A percentile compares a stretch with the other conserved stretches of the same genome.
These are phyloP conservation scores for Phytopythium sindhum DNA, from an alignment of 352 stramenopile genomes.

Conservation along the genomic window DNA sequence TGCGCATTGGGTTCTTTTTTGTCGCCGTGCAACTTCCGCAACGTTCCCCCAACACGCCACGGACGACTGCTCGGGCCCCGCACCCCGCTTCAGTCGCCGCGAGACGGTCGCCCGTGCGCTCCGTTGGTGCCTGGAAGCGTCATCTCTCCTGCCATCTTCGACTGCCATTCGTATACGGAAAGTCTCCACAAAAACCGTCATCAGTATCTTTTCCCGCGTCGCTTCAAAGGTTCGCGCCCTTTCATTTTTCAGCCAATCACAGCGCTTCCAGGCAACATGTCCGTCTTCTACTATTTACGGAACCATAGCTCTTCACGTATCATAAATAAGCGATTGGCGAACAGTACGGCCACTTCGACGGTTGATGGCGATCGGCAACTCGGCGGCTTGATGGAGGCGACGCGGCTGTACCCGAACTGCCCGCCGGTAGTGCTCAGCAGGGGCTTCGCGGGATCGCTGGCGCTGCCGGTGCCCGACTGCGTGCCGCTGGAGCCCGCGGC, in stretches of 20 bases:
- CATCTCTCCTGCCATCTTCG: not conserved
- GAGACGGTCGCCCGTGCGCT: not conserved
- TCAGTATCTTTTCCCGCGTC: not conserved
- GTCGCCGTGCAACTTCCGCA: not conserved
- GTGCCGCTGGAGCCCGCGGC: slow-evolving; percentile 44
- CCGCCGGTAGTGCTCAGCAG: slow-evolving; percentile 41
- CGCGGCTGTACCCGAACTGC: slow-evolving; percentile 48
- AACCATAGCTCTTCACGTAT: not conserved
- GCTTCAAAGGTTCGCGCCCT: not conserved
- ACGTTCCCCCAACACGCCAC: not conserved
- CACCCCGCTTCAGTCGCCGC: not conserved
- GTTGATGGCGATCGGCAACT: not conserved
- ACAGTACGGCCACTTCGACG: not conserved
- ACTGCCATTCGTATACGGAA: not conserved
- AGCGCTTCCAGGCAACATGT: not conserved
- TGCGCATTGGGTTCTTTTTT: not conserved
- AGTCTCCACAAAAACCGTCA: not conserved
- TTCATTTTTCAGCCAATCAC: not conserved
- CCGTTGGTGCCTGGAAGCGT: not conserved
- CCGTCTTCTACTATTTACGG: not conserved
- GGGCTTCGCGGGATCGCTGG: slow-evolving; percentile 50
- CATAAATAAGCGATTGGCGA: not conserved
- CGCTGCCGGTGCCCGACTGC: slow-evolving; percentile 35
- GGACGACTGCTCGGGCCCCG: not conserved
- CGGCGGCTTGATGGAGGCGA: slow-evolving; percentile 56